Evolutionary conservation across 1,284 basidiomycete genomes (phyloP), one percentile per base, ranked within the genome.

Genomic region (Leucoagaricus sp.): DNA sequence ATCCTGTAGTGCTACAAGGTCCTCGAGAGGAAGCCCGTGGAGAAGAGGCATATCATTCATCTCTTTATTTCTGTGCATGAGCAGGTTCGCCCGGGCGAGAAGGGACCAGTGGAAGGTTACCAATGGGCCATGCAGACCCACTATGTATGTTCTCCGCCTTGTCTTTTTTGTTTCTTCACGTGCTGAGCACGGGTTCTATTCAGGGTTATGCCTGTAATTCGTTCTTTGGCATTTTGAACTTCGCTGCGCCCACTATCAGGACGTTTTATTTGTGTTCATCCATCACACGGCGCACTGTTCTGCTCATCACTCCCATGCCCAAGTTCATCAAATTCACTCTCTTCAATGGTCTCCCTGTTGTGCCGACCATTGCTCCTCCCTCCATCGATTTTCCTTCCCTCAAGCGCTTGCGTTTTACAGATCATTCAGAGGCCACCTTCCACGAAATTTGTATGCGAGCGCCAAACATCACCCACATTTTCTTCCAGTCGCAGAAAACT

Each of bases 41-140:
- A 59, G 36, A 53, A 57, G 49, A 57, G 66, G 10, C 60, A 61
- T 21, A 63, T 71, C 46, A 61, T 59, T 13, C 66, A 69, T 23
- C 58, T 67, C 9, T 67, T 66, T 49, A 38, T 69, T 17, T 65
- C 64, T 4, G 53, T 57, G 15, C 41, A 56, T 63, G 50, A 46
- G 50, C 21, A 61, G 60, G 52, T 45, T 28, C 36, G 38, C 41
- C 58, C 53, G 19, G 45, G 44, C 4, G 21, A 40, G 28, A 21
- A 21, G 9, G 53, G 46, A 25, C 36, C 51, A n/a, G 42, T 38
- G 3, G 28, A 42, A 19, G 44, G 31, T 42, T 36, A 52, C 8
- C 19, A 40, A 40, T 53, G 56, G 19, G 51, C 33, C 3, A 40
- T n/a, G n/a, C n/a, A n/a, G n/a, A n/a, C n/a, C n/a, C n/a, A n/a